Evolutionary conservation across 1,284 basidiomycete genomes (phyloP).

Genomic region (Xerocomus nothofagi): DNA sequence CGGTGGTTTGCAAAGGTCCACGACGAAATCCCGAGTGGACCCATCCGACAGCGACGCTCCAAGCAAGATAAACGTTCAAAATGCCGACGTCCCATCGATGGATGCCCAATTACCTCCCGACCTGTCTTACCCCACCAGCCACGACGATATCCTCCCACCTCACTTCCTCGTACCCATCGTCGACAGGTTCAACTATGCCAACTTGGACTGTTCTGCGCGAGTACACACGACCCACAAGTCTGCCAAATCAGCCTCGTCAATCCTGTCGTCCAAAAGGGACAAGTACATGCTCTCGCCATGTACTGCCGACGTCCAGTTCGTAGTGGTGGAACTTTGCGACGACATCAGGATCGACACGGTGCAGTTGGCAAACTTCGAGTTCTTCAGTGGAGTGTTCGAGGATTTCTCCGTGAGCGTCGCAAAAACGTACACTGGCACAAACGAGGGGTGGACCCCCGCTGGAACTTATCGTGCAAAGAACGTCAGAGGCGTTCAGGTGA

Average conservation of each 20-base stretch:
- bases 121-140: slow-evolving; percentile 5
- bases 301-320: slow-evolving; percentile 64
- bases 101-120: slow-evolving; percentile 12
- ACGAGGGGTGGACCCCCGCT: slow-evolving; percentile 69
- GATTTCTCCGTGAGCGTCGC: slow-evolving; percentile 87
- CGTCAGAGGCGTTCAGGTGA: slow-evolving; percentile 87
- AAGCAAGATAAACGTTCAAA: slow-evolving; percentile 11
- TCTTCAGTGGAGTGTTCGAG: slow-evolving; percentile 96
- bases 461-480: slow-evolving; percentile 88
- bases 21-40: slow-evolving; percentile 36
- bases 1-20: slow-evolving; percentile 5
- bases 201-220: slow-evolving; percentile 89
- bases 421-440: slow-evolving; percentile 64
- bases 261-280: slow-evolving; percentile 90
- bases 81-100: slow-evolving; percentile 2
- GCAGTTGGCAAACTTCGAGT: slow-evolving; percentile 96
- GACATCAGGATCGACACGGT: slow-evolving; percentile 96
- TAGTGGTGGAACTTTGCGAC: slow-evolving; percentile 95
- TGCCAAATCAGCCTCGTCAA: slow-evolving; percentile 82
- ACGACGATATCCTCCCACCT: slow-evolving; percentile 42
- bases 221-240: slow-evolving; percentile 82
- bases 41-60: slow-evolving; percentile 29
- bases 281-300: slow-evolving; percentile 98
- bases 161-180: slow-evolving; percentile 67
- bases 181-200: slow-evolving; percentile 93